phyloP scores from a whole-genome alignment of 176 grass and related monocot species.

The Aechmea fasciata region DNA sequence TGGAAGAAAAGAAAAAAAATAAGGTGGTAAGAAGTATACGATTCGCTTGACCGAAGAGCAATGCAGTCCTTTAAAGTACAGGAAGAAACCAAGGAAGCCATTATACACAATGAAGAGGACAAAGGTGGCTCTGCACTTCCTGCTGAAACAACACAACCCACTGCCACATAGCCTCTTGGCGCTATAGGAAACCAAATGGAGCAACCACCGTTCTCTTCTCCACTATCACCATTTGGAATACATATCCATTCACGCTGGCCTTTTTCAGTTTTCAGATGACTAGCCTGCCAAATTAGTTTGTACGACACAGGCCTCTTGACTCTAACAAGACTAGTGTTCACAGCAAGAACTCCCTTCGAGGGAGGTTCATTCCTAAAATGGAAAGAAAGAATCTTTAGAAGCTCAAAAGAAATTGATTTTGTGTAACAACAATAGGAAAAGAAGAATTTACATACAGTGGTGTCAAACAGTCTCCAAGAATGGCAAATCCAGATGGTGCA shows the following conservation, averaged over 20 bases:
- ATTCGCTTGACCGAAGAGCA: conserved; percentile 39
- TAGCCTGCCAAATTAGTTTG: conserved; percentile 68
- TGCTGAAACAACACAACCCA: conserved; percentile 86
- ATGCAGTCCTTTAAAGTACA: conserved; percentile 75
- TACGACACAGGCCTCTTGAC: conserved; percentile 91
- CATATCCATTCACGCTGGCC: conserved; percentile 18
- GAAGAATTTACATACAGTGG: conserved; percentile 50
- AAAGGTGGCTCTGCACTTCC: conserved; percentile 70
- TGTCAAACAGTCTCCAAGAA: conserved; percentile 84
- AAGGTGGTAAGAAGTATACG: conserved; percentile 18
- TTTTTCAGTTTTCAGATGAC: conserved; percentile 24
- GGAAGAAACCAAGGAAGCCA: conserved; percentile 67
- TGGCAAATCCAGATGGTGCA: conserved; percentile 93
- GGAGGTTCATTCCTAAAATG: conserved; percentile 74
- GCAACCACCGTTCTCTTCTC: conserved; percentile 23
- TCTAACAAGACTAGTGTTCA: conserved; percentile 83
- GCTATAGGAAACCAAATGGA: conserved; percentile 95
- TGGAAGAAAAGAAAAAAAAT: conserved; percentile 12
- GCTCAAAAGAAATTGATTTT: conserved; percentile 14
- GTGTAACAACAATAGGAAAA: conserved; percentile 17
- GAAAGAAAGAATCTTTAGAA: conserved; percentile 20
- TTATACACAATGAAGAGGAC: conserved; percentile 70
- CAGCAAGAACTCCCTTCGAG: conserved; percentile 80
- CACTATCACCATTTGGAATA: conserved; percentile 7
- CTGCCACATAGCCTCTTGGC: conserved; percentile 63